phyloP scores from a whole-genome alignment of 2,329 filamentous ascomycete species.

The Trichoderma endophyticum region DNA sequence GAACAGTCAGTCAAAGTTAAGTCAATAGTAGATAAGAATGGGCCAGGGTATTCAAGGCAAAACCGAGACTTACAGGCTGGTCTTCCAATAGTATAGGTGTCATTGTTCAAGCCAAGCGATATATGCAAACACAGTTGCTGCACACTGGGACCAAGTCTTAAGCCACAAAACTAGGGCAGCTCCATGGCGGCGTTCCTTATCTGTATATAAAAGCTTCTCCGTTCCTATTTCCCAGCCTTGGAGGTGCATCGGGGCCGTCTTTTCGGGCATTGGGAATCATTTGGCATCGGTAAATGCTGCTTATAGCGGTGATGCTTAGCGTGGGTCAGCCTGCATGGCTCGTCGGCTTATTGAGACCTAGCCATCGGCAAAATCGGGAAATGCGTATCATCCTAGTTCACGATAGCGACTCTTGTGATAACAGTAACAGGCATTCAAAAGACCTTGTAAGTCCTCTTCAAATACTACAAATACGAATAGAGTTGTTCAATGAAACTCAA shows the following conservation, averaged over 20 bases:
- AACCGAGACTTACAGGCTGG: neutral
- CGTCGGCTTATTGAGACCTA: neutral
- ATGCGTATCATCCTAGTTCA: neutral
- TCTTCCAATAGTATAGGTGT: neutral
- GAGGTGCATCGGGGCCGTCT: neutral
- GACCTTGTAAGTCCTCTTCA: neutral
- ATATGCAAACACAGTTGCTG: neutral
- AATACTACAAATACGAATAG: constrained; percentile 2
- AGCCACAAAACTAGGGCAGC: neutral
- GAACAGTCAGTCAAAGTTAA: neutral
- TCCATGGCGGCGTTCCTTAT: constrained; percentile 1
- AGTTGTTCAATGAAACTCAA: neutral
- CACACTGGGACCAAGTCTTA: neutral
- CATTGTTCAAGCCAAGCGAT: neutral
- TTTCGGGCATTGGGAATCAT: neutral
- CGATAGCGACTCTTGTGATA: neutral
- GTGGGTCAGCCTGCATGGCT: neutral
- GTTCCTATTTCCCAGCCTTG: neutral
- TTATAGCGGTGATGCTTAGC: neutral
- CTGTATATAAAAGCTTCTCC: constrained; percentile 2
- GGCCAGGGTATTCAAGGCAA: neutral
- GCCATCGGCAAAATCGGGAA: constrained; percentile 5
- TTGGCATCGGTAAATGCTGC: neutral
- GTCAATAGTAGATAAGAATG: neutral
- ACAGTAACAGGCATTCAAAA: constrained; percentile 1